Evolutionary conservation across 805 yeast species (phyloP), one percentile per base, ranked within the genome.

Genomic region (Candida sonorensis): DNA sequence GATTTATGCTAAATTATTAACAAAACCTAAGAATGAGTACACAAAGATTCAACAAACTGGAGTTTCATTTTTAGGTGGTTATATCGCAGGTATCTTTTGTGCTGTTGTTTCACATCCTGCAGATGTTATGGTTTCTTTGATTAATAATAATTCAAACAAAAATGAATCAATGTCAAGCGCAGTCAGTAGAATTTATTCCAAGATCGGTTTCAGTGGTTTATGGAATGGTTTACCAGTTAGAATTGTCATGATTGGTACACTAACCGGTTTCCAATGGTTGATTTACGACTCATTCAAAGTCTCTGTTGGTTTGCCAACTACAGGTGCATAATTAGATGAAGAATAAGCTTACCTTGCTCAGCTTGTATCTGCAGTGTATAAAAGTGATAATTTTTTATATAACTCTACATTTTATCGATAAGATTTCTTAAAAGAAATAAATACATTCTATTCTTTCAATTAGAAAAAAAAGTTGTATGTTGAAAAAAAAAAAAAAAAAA

Each of bases 51-150:
- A 81, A 51, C 97, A 92, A 62, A 90, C 96, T 15, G 94, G 96
- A 31, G 95, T 92, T 25, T 85, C 95, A 16, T 92, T 90, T 66
- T 66, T 78, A 29, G 96, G 95, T 59, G 97, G 98, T 57, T 90
- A 90, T 65, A 74, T 90, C 54, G 98, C 97, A 9, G 98, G 97
- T 78, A 79, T 92, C 35, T 75, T 88, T 66, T 90, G 97, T 68
- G 97, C 98, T 7, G 65, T 82, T 32, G 92, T 88, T 12, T 88
- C 97, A 17, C 97, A 92, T 59, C 98, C 98, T 14, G 97, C 97
- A n/a, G 98, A 90, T 61, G 97, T 90, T 21, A 80, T 92, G 95
- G 97, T 90, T 17, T 83, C 95, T 30, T 84, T 87, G 70, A 76
- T 92, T 51, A 88, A 85, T 57, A 70, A 81, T 38, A 87, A 77